phyloP scores from a whole-genome alignment of 1,284 basidiomycete genomes.

The Pterulicium gracile region DNA sequence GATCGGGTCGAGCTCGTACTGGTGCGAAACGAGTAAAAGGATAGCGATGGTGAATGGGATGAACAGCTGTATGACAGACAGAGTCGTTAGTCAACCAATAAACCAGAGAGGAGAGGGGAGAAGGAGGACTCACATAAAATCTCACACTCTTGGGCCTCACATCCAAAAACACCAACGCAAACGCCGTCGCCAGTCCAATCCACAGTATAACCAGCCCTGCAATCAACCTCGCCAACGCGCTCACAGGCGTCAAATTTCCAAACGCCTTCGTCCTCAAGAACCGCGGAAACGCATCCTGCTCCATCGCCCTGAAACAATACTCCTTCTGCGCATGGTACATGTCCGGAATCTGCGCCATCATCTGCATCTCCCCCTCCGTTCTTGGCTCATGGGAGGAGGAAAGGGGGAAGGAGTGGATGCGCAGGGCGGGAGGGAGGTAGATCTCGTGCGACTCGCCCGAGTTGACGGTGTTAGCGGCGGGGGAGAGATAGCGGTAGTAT shows the following conservation, averaged over 20 bases:
- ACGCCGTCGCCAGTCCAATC: conserved; percentile 84
- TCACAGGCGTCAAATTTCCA: conserved; percentile 89
- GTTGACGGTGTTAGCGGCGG: conserved; percentile 52
- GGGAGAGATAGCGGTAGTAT: conserved; percentile 85
- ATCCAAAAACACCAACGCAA: conserved; percentile 91
- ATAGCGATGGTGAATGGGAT: conserved; percentile 88
- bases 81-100: conserved; percentile 9
- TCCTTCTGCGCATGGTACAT: conserved; percentile 97
- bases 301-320: conserved; percentile 95
- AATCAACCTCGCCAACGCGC: conserved; percentile 76
- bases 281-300: conserved; percentile 93
- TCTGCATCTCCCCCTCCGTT: conserved; percentile 55
- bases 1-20: conserved; percentile 94
- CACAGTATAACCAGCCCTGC: conserved; percentile 82
- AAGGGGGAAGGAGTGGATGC: conserved; percentile 72
- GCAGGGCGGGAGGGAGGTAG: conserved; percentile 82
- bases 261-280: conserved; percentile 96
- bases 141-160: conserved; percentile 81
- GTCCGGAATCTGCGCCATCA: conserved; percentile 88
- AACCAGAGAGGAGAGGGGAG: not conserved
- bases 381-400: conserved; percentile 62
- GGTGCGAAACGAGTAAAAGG: conserved; percentile 85
- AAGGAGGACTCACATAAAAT: conserved; percentile 72
- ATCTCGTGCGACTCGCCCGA: conserved; percentile 79
- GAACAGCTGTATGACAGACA: conserved; percentile 56